Base-by-base conservation (phyloP, 202 grass and related monocot genomes). In the Panicum hallii region DNA sequence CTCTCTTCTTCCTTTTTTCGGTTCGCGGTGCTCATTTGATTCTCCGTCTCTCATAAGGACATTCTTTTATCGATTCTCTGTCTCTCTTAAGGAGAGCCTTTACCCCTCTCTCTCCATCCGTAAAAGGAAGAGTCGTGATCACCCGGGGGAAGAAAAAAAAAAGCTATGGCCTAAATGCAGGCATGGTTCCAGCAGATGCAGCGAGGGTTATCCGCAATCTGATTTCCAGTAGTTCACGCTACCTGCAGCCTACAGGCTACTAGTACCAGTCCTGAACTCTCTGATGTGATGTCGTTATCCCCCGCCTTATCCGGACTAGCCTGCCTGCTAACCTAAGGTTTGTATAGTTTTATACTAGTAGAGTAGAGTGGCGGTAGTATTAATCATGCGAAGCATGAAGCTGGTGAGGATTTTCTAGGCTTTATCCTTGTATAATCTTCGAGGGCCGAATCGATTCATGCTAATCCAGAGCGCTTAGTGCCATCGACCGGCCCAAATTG, bases 391-490 rank as follows among this genome's bases (percentile, higher is more conserved):
- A 57, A 22, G 40, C 55, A 45, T 43, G n/a, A 28, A 30, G 74
- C 55, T 5, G 42, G 26, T 49, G 80, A 61, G 45, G 55, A 17
- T 58, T 72, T 49, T 82, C 80, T 32, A 40, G 1, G 23, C 54
- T 82, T 62, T 82, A 65, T 82, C 36, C 28, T 4, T 53, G 5
- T 48, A 38, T 38, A 73, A 73, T 73, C 80, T 48, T 49, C 43
- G 28, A 62, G n/a, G 26, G 10, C 2, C 16, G 55, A 48, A 82
- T 63, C 43, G 10, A 50, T 82, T 82, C 80, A 55, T 63, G 17
- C 68, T 82, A 73, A 82, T 82, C 80, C 80, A 73, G 58, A 82
- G 41, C 53, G 4, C 41, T 47, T 46, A 82, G 79, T 81, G 79
- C 52, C 66, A 17, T 71, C 80, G 43, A 63, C 55, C 17, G 80